A percentile compares a stretch with the other conserved stretches of the same genome.
Evolutionary conservation across 768 basidiomycete genomes (phyloP).

Genomic region (Boletus tylopilopsis): DNA sequence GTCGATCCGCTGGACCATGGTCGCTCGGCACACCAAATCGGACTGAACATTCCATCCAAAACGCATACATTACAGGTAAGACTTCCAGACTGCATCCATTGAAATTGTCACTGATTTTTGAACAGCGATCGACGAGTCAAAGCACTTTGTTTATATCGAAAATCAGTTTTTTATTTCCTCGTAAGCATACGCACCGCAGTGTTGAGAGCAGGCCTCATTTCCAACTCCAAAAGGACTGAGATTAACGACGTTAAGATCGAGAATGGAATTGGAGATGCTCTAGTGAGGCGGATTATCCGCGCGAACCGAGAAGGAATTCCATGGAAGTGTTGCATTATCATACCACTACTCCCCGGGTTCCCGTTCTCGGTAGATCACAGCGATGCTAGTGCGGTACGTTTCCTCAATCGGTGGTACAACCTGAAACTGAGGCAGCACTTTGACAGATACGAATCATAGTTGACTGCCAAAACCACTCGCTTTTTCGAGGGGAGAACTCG

Average conservation of each 20-base stretch:
- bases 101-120: background rate
- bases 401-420: background rate
- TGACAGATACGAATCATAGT: conserved; percentile 85
- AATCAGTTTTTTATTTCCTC: conserved; percentile 92
- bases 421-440: background rate
- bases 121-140: conserved; percentile 85
- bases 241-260: conserved; percentile 84
- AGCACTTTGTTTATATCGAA: conserved; percentile 98
- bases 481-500: conserved; percentile 84
- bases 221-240: conserved; percentile 57
- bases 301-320: conserved; percentile 77
- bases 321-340: conserved; percentile 92
- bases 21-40: conserved; percentile 85
- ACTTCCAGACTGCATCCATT: background rate
- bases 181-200: conserved; percentile 40
- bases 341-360: conserved; percentile 92
- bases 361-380: conserved; percentile 88
- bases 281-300: conserved; percentile 85
- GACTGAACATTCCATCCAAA: conserved; percentile 90
- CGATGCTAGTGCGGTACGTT: conserved; percentile 84
- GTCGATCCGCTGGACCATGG: conserved; percentile 94
- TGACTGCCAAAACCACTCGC: conserved; percentile 90
- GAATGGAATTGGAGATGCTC: conserved; percentile 92
- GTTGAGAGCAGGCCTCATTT: background rate
- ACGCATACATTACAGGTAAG: conserved; percentile 86